Base-by-base conservation (phyloP, 345 rosid genomes). In the Populus nigra region DNA sequence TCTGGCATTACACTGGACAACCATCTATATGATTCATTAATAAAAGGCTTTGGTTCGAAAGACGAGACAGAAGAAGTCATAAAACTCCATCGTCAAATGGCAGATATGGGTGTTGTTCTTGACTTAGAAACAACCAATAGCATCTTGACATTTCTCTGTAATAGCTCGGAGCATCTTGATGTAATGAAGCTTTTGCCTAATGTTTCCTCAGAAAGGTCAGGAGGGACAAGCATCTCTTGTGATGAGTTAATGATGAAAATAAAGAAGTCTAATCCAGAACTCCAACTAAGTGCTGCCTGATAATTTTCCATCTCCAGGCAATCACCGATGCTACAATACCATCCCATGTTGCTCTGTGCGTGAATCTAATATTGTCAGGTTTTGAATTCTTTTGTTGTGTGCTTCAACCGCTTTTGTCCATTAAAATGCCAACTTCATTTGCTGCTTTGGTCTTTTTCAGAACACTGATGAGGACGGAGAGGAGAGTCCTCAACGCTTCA, bases 101-200 rank as follows among this genome's bases (percentile, higher is more conserved):
- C 84, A 13, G 91, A 86, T 72, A 78, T 57, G 81, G 87, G 86
- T 82, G 78, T 84, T 29, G 70, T 71, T 57, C 86, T 89, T 10
- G 97, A 90, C 84, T 76, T 83, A 38, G 77, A 83, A 78, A 67
- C 88, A 62, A 82, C 79, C 25, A 72, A 85, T 62, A 88, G 94
- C 29, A 85, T 92, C 76, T 49, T 90, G 86, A 65, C 75, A 35
- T 90, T 88, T 86, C 81, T 92, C 22, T 89, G 87, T 69, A 82
- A 83, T 73, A 83, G 83, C 73, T 76, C 86, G 25, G 49, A 65
- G 53, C 85, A 86, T 80, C 59, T 68, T 74, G 80, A 87, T 57
- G 55, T 84, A 7, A 41, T 79, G 38, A 73, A 73, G 65, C 84
- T 76, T 76, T 83, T 92, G 70, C 92, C 93, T 55, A 66, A 73